A percentile compares a stretch with the other conserved stretches of the same genome.
phyloP scores from a whole-genome alignment of 768 basidiomycete genomes.

The Serpula lacrymans region DNA sequence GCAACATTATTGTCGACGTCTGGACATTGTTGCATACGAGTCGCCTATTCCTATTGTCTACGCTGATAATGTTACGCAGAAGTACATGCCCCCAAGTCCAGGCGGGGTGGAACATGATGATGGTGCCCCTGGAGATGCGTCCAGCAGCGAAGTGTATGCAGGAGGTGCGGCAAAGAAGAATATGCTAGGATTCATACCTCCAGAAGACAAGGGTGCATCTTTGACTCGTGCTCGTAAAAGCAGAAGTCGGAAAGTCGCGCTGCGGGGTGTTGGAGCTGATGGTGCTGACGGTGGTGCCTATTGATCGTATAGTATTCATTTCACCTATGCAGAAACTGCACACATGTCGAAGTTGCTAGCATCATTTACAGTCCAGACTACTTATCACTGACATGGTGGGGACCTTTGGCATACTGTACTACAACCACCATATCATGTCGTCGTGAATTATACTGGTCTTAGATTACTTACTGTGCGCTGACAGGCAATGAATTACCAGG shows the following conservation, averaged over 20 bases:
- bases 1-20: constrained; percentile 65
- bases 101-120: background rate
- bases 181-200: constrained; percentile 29
- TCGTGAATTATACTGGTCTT: no score
- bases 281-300: constrained; percentile 9
- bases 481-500: no score
- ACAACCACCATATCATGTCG: no score
- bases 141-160: constrained; percentile 47
- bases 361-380: no score
- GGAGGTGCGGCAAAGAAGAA: constrained; percentile 10
- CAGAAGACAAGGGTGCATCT: constrained; percentile 11
- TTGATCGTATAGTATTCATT: no score
- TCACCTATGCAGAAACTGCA: no score
- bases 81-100: constrained; percentile 6
- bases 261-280: constrained; percentile 27
- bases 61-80: constrained; percentile 22
- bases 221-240: constrained; percentile 25
- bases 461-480: no score
- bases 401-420: no score
- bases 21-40: constrained; percentile 60
- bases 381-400: no score
- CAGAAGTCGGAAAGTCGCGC: constrained; percentile 31
- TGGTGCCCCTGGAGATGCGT: constrained; percentile 9
- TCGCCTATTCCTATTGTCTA: constrained; percentile 61
- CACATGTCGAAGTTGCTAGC: no score